Percentiles rank a stretch among this genome's conserved stretches.
Evolutionary conservation across 2,329 filamentous ascomycete genomes (phyloP).

Genomic region (Fusarium torreyae): DNA sequence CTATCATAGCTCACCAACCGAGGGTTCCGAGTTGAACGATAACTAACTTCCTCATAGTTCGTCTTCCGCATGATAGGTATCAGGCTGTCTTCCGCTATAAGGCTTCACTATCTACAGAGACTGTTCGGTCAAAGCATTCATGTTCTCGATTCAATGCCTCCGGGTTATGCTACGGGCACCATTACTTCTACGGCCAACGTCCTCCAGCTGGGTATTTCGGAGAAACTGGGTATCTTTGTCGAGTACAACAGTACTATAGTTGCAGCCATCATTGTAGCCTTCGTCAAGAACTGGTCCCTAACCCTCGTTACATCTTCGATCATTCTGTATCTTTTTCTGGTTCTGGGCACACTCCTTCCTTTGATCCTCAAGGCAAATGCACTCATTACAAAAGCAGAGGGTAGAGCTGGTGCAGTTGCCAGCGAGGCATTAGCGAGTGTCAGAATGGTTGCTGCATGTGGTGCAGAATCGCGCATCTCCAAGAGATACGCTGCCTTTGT

Average conservation of each 20-base stretch:
- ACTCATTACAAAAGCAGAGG: constrained; percentile 65
- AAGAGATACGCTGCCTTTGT: constrained; percentile 70
- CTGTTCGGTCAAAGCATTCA: constrained; percentile 77
- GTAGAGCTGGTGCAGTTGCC: constrained; percentile 71
- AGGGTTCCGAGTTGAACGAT: background rate
- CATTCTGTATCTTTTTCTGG: constrained; percentile 68
- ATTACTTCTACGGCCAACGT: constrained; percentile 76
- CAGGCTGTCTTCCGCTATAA: constrained; percentile 72
- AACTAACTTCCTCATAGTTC: constrained; percentile 54
- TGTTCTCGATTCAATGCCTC: constrained; percentile 76
- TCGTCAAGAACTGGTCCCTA: constrained; percentile 71
- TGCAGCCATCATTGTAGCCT: constrained; percentile 68
- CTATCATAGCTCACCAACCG: too few species aligned
- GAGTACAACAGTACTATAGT: constrained; percentile 69
- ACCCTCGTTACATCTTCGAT: constrained; percentile 72
- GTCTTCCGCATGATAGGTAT: constrained; percentile 74
- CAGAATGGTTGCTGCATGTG: constrained; percentile 74
- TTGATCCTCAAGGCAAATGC: constrained; percentile 69
- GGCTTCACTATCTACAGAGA: constrained; percentile 74
- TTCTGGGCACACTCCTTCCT: constrained; percentile 65
- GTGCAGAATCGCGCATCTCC: constrained; percentile 69
- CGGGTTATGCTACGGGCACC: constrained; percentile 73
- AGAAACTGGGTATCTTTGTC: constrained; percentile 72
- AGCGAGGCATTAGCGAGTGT: constrained; percentile 73
- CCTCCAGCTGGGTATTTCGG: constrained; percentile 75